Conservation (phyloP, 768 basidiomycete genomes). For the Boletus edulis region DNA sequence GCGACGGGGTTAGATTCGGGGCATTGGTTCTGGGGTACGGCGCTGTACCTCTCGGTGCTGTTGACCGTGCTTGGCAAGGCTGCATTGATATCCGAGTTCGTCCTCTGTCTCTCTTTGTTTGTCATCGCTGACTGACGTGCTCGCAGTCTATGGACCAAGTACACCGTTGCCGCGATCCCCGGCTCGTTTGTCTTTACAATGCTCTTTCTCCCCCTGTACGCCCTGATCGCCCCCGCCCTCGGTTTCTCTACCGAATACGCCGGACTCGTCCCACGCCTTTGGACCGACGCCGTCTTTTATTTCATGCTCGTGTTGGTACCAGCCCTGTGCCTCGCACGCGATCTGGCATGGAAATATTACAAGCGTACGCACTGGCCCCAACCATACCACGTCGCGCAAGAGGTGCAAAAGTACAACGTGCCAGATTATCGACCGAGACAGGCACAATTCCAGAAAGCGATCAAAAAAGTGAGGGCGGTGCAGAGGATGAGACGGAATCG, state of each 20-base stretch:
- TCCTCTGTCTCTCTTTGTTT: not conserved
- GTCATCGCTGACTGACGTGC: not conserved
- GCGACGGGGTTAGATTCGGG: constrained; percentile 80
- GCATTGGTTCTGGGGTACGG: constrained; percentile 99
- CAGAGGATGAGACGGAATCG: constrained; percentile 96
- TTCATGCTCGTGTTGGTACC: constrained; percentile 85
- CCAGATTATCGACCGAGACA: constrained; percentile 96
- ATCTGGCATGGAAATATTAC: constrained; percentile 98
- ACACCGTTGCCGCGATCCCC: constrained; percentile 96
- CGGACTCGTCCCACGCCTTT: constrained; percentile 88
- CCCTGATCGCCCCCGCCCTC: constrained; percentile 77
- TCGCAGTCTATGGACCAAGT: constrained; percentile 96
- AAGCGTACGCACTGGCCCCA: constrained; percentile 85
- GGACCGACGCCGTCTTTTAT: constrained; percentile 88
- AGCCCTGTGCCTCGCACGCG: constrained; percentile 77
- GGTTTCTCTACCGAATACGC: constrained; percentile 88
- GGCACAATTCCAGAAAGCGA: constrained; percentile 99
- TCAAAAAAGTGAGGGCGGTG: constrained; percentile 99
- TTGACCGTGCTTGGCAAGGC: constrained; percentile 94
- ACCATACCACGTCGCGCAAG: constrained; percentile 98
- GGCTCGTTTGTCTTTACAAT: constrained; percentile 98
- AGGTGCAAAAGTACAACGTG: constrained; percentile 98
- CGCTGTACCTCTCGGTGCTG: constrained; percentile 89
- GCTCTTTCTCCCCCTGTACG: constrained; percentile 90
- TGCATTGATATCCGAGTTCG: constrained; percentile 95